Conservation (phyloP, 73 alveolate genomes). For the Paramecium caudatum region DNA sequence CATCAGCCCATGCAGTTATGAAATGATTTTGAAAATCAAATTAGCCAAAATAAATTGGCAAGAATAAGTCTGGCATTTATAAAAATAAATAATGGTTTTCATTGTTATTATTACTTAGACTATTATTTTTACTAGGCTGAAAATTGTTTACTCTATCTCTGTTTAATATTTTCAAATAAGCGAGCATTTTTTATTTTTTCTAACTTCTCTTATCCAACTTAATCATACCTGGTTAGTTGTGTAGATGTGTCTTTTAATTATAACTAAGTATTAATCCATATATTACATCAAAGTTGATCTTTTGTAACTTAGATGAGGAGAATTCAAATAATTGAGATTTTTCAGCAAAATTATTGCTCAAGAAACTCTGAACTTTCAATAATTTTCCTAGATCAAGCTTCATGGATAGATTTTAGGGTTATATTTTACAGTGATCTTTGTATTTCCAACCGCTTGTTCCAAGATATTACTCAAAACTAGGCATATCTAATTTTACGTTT, state of each 20-base stretch:
- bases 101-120: too few species aligned
- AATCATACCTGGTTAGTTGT: neutral
- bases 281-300: slow-evolving; percentile 17
- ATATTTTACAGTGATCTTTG: neutral
- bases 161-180: neutral
- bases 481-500: neutral
- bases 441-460: slow-evolving; percentile 31
- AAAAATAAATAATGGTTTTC: neutral
- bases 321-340: slow-evolving; percentile 42
- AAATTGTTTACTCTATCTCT: neutral
- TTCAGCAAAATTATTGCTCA: slow-evolving; percentile 6
- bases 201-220: neutral
- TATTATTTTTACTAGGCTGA: too few species aligned
- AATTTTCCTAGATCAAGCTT: slow-evolving; percentile 38
- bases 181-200: neutral
- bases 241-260: too few species aligned
- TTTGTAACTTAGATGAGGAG: neutral
- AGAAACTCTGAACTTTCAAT: neutral
- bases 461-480: neutral
- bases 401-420: neutral
- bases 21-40: slow-evolving; percentile 19
- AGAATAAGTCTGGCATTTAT: slow-evolving; percentile 42
- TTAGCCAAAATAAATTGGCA: slow-evolving; percentile 45
- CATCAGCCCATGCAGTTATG: slow-evolving; percentile 50
- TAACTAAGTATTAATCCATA: too few species aligned